phyloP scores from a whole-genome alignment of 768 basidiomycete species.

The Tephrocybe sp. region DNA sequence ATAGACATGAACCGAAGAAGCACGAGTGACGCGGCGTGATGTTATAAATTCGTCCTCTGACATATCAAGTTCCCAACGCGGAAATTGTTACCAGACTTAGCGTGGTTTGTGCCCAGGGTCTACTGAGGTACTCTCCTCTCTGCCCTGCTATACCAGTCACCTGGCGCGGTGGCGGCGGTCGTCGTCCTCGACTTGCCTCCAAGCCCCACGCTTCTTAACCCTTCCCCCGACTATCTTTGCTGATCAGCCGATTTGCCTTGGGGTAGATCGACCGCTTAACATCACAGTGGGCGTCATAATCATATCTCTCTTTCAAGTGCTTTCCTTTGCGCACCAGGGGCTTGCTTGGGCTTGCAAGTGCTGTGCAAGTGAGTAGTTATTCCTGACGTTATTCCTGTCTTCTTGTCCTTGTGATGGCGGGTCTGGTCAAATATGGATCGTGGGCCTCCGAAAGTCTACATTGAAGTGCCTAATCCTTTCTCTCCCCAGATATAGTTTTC shows the following conservation, averaged over 20 bases:
- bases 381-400: slow-evolving; percentile 1
- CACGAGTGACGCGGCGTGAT: background rate
- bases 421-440: slow-evolving; percentile 7
- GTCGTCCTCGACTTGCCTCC: slow-evolving; percentile 5
- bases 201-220: slow-evolving; percentile 3
- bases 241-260: slow-evolving; percentile 2
- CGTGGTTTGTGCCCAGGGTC: slow-evolving; percentile 2
- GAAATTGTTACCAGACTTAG: slow-evolving; percentile 12
- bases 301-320: slow-evolving; percentile 5
- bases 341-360: background rate
- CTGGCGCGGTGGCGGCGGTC: slow-evolving; percentile 13
- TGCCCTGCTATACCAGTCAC: slow-evolving; percentile 10
- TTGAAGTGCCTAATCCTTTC: background rate
- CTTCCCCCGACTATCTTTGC: slow-evolving; percentile 7
- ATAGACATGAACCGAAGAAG: slow-evolving; percentile 1
- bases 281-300: background rate
- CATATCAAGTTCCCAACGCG: slow-evolving; percentile 13
- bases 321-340: background rate
- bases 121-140: slow-evolving; percentile 6
- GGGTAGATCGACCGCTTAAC: background rate
- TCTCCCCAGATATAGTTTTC: slow-evolving; percentile 7
- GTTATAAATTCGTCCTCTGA: slow-evolving; percentile 10
- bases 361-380: slow-evolving; percentile 4
- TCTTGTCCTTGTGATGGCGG: background rate
- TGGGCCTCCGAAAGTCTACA: slow-evolving; percentile 5